Evolutionary conservation across 164 flowering plant genomes (phyloP).

Genomic region (Brasenia schreberi): DNA sequence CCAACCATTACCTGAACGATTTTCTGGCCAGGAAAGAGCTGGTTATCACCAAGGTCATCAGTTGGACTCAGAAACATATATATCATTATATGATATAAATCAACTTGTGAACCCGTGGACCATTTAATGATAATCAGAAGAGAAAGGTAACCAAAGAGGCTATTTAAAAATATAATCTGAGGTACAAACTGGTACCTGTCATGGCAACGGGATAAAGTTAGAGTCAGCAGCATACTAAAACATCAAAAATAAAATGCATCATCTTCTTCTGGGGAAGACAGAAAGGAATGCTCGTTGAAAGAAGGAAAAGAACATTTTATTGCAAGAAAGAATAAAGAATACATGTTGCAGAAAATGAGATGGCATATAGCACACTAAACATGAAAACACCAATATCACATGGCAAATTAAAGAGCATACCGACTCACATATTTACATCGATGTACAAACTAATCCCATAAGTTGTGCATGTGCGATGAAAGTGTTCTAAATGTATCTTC

Average conservation of each 20-base stretch:
- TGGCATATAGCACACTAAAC: neutral
- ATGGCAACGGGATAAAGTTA: neutral
- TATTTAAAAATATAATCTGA: constrained; percentile 81
- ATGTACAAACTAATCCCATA: no score
- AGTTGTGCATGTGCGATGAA: no score
- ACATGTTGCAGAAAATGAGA: neutral
- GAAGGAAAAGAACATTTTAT: neutral
- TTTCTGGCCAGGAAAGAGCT: constrained; percentile 85
- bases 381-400: neutral
- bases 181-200: constrained; percentile 96
- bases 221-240: neutral
- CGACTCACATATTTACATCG: no score
- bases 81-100: constrained; percentile 85
- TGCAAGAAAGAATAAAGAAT: neutral
- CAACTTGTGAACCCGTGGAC: constrained; percentile 93
- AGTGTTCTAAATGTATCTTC: no score
- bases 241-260: neutral
- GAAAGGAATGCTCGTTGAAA: neutral
- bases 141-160: constrained; percentile 91
- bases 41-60: constrained; percentile 92
- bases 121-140: constrained; percentile 77
- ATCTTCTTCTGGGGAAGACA: neutral
- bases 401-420: neutral
- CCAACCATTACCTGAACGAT: constrained; percentile 48
- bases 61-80: constrained; percentile 98